A percentile compares a stretch with the other conserved stretches of the same genome.
Conservation (phyloP, 106 monocot genomes). For the Narthecium ossifragum region DNA sequence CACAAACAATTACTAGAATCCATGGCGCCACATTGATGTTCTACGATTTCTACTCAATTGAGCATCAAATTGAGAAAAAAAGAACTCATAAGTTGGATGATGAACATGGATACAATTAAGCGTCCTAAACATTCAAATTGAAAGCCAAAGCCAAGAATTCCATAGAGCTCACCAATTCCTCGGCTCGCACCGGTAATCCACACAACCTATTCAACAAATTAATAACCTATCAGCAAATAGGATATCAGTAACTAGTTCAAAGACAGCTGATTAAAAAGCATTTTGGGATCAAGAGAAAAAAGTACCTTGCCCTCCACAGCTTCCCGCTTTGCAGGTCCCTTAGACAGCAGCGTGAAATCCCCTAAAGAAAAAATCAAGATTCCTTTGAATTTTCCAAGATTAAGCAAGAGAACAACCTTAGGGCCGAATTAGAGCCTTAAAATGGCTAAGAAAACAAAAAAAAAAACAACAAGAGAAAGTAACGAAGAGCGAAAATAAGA, state of each 20-base stretch:
- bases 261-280: neutral
- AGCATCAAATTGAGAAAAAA: too few species aligned
- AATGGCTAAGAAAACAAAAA: neutral
- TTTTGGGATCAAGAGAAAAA: neutral
- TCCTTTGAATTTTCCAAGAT: neutral
- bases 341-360: constrained; percentile 56
- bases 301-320: constrained; percentile 59
- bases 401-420: neutral
- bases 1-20: too few species aligned
- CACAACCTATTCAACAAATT: constrained; percentile 36
- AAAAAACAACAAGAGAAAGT: neutral
- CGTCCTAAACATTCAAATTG: too few species aligned
- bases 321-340: constrained; percentile 48
- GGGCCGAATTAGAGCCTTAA: neutral
- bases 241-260: neutral
- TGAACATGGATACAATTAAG: too few species aligned
- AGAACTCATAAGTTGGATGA: too few species aligned
- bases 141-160: too few species aligned
- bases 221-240: neutral
- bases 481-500: neutral
- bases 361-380: constrained; percentile 18
- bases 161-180: constrained; percentile 59
- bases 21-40: too few species aligned
- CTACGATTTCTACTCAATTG: too few species aligned
- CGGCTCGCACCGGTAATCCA: constrained; percentile 98